Percentiles rank a stretch among this genome's conserved stretches.
phyloP scores from a whole-genome alignment of 441 rosid genomes.

The Croton setiger region DNA sequence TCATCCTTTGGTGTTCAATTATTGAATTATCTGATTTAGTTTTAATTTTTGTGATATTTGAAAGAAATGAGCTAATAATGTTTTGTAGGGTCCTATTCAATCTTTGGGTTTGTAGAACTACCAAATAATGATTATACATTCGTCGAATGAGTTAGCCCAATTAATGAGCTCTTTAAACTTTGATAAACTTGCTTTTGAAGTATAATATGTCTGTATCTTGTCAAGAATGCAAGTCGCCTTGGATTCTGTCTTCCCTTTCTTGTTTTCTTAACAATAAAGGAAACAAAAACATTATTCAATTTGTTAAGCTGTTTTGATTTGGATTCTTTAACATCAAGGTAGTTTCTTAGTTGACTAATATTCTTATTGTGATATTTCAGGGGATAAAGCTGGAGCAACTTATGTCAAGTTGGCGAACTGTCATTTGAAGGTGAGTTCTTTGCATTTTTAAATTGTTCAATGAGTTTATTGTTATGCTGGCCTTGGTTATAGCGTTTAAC shows the following conservation, averaged over 20 bases:
- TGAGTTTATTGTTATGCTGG: not conserved
- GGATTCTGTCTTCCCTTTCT: not conserved
- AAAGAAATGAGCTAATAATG: not conserved
- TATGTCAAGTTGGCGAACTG: conserved; percentile 78
- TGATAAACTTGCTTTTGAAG: not conserved
- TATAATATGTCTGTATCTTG: not conserved
- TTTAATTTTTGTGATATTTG: not conserved
- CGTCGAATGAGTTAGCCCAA: too few relatives aligned
- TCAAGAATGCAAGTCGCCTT: not conserved
- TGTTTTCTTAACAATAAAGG: too few relatives aligned
- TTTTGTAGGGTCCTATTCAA: not conserved
- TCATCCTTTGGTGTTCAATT: not conserved
- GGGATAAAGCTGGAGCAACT: conserved; percentile 87
- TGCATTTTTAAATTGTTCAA: not conserved
- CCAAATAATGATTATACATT: not conserved
- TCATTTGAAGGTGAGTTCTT: conserved; percentile 60
- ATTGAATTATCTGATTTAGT: not conserved
- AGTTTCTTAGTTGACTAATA: not conserved
- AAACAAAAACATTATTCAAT: too few relatives aligned
- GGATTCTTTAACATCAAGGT: too few relatives aligned
- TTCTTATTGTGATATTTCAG: conserved; percentile 32
- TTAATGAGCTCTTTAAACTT: not conserved
- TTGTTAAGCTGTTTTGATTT: too few relatives aligned
- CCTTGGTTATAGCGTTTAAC: not conserved
- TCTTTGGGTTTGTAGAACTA: not conserved